phyloP scores from a whole-genome alignment of 225 moss, liverwort and hornwort genomes.

The Asterella californica region DNA sequence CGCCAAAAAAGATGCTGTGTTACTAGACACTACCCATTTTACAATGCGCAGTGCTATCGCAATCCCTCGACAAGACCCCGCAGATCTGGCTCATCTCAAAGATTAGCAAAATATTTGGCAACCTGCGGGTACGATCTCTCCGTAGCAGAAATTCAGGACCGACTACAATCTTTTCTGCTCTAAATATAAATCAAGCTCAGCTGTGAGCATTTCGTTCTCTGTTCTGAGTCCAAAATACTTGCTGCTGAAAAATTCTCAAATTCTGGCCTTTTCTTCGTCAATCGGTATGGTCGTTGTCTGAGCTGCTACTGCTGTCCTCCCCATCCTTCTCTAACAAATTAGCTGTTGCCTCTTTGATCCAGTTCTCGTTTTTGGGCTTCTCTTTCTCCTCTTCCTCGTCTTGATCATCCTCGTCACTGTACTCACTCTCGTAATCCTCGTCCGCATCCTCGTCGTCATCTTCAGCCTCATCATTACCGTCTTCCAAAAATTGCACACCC shows the following conservation, averaged over 20 bases:
- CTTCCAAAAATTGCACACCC: conserved; percentile 62
- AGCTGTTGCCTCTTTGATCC: conserved; percentile 53
- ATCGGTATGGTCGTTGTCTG: conserved; percentile 22
- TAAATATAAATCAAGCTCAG: conserved; percentile 6
- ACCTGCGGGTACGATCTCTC: conserved; percentile 10
- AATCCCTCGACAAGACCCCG: conserved; percentile 4
- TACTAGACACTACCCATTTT: not conserved
- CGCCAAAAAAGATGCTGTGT: not conserved
- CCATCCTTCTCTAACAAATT: conserved; percentile 52
- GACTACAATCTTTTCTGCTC: conserved; percentile 1
- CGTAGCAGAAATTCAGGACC: conserved; percentile 10
- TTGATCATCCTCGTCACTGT: conserved; percentile 67
- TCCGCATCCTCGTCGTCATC: conserved; percentile 56
- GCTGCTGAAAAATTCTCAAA: not conserved
- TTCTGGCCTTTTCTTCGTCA: not conserved
- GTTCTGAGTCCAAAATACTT: not conserved
- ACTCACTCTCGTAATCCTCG: conserved; percentile 89
- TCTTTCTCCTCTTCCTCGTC: conserved; percentile 37
- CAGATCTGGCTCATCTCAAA: conserved; percentile 1
- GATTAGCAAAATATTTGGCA: not conserved
- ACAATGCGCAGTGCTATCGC: not conserved
- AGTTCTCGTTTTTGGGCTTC: conserved; percentile 46
- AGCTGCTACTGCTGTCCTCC: conserved; percentile 48
- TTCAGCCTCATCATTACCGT: conserved; percentile 62
- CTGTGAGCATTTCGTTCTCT: conserved; percentile 4